Evolutionary conservation across 2,329 filamentous ascomycete genomes (phyloP).

Genomic region (Trichoderma sp.): DNA sequence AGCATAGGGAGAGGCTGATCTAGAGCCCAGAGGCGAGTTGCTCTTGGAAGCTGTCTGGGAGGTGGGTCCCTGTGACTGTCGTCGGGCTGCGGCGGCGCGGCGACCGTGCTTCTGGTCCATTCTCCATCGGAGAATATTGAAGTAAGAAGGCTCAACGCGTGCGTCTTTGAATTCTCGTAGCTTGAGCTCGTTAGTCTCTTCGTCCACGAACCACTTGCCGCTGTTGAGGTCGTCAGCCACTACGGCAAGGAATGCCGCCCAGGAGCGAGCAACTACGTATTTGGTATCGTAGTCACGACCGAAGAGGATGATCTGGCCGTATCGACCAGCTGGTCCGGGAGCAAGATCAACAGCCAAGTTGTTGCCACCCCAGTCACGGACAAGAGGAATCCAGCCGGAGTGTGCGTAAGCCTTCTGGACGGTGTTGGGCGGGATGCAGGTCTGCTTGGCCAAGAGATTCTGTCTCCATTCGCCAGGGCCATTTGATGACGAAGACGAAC

Average conservation of each 20-base stretch:
- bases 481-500: constrained; percentile 44
- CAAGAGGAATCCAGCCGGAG: constrained; percentile 91
- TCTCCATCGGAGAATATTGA: constrained; percentile 93
- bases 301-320: constrained; percentile 96
- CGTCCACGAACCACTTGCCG: constrained; percentile 88
- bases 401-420: constrained; percentile 94
- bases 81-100: constrained; percentile 47
- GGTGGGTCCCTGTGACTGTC: constrained; percentile 48
- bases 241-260: constrained; percentile 80
- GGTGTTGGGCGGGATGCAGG: constrained; percentile 80
- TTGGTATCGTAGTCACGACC: constrained; percentile 98
- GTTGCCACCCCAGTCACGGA: constrained; percentile 98
- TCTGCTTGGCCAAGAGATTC: constrained; percentile 78
- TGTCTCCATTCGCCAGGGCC: constrained; percentile 72
- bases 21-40: constrained; percentile 47
- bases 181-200: constrained; percentile 88
- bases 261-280: constrained; percentile 91
- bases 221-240: constrained; percentile 89
- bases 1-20: constrained; percentile 59
- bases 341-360: constrained; percentile 91
- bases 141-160: constrained; percentile 86
- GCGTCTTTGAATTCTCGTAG: constrained; percentile 85
- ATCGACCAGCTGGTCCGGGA: constrained; percentile 82
- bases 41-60: constrained; percentile 46
- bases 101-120: constrained; percentile 93